Conservation (phyloP, 768 basidiomycete genomes). For the Suillus cothurnatus region DNA sequence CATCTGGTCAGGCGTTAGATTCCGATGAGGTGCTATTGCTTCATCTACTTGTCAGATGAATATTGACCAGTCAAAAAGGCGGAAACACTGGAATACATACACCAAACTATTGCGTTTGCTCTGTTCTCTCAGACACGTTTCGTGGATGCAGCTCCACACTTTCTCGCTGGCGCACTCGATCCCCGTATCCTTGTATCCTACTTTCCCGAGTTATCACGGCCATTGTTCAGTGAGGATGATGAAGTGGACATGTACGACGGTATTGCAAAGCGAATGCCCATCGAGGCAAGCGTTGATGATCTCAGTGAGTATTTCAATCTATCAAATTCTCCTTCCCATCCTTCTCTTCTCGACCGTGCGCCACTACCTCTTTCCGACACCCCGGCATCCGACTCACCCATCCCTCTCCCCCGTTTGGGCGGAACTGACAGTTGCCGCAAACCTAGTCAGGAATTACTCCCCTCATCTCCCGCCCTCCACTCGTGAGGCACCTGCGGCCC, state of each 20-base stretch:
- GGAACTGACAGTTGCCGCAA: slow-evolving; percentile 79
- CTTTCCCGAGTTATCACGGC: slow-evolving; percentile 74
- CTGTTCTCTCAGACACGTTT: slow-evolving; percentile 81
- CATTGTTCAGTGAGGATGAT: slow-evolving; percentile 56
- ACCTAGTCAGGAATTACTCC: slow-evolving; percentile 91
- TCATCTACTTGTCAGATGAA: slow-evolving; percentile 13
- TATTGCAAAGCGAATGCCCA: slow-evolving; percentile 68
- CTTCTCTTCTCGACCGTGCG: slow-evolving; percentile 21
- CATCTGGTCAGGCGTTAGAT: slow-evolving; percentile 54
- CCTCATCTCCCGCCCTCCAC: slow-evolving; percentile 62
- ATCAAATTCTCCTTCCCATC: slow-evolving; percentile 24
- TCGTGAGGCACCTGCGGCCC: slow-evolving; percentile 66
- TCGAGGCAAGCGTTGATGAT: slow-evolving; percentile 72
- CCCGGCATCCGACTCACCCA: slow-evolving; percentile 31
- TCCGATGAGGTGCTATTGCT: neutral
- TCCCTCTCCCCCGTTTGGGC: slow-evolving; percentile 44
- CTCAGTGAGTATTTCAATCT: slow-evolving; percentile 67
- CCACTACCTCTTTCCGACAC: slow-evolving; percentile 27
- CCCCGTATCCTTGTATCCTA: slow-evolving; percentile 81
- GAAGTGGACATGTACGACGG: slow-evolving; percentile 74
- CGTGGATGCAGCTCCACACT: slow-evolving; percentile 76
- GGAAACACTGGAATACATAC: slow-evolving; percentile 76
- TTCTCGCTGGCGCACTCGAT: slow-evolving; percentile 82
- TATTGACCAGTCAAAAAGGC: slow-evolving; percentile 35
- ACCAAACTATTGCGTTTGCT: slow-evolving; percentile 81